Evolutionary conservation across 2,329 filamentous ascomycete genomes (phyloP).

Genomic region (Coniella lustricola): DNA sequence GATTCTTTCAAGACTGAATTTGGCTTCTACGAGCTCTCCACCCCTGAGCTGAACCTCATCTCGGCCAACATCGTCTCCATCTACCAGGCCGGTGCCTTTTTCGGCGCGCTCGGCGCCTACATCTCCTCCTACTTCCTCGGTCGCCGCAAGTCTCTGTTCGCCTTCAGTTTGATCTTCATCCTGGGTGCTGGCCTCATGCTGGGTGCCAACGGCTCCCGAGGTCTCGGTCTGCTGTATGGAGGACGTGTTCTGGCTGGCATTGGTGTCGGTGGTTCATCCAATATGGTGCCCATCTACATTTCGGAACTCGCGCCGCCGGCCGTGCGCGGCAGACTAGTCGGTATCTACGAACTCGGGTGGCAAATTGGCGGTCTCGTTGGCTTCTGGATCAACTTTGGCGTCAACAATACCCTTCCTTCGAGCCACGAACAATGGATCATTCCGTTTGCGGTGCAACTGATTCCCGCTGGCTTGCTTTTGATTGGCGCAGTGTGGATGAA

Average conservation of each 20-base stretch:
- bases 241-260: slow-evolving; percentile 58
- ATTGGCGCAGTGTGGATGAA: slow-evolving; percentile 52
- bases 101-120: slow-evolving; percentile 67
- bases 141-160: slow-evolving; percentile 55
- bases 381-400: slow-evolving; percentile 61
- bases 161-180: slow-evolving; percentile 58
- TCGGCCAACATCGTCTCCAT: slow-evolving; percentile 73
- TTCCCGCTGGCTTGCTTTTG: slow-evolving; percentile 57
- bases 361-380: slow-evolving; percentile 58
- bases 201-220: slow-evolving; percentile 52
- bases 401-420: slow-evolving; percentile 42
- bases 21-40: slow-evolving; percentile 44
- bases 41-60: slow-evolving; percentile 46
- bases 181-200: slow-evolving; percentile 68
- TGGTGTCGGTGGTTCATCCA: slow-evolving; percentile 56
- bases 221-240: slow-evolving; percentile 56
- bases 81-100: slow-evolving; percentile 79
- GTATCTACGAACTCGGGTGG: slow-evolving; percentile 60
- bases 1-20: slow-evolving; percentile 66
- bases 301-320: slow-evolving; percentile 55
- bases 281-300: slow-evolving; percentile 58
- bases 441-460: slow-evolving; percentile 59
- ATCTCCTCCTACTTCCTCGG: slow-evolving; percentile 60
- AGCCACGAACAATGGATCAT: slow-evolving; percentile 54
- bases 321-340: slow-evolving; percentile 57